phyloP scores from a whole-genome alignment of 2,329 filamentous ascomycete genomes.

The Penicillium digitatum region DNA sequence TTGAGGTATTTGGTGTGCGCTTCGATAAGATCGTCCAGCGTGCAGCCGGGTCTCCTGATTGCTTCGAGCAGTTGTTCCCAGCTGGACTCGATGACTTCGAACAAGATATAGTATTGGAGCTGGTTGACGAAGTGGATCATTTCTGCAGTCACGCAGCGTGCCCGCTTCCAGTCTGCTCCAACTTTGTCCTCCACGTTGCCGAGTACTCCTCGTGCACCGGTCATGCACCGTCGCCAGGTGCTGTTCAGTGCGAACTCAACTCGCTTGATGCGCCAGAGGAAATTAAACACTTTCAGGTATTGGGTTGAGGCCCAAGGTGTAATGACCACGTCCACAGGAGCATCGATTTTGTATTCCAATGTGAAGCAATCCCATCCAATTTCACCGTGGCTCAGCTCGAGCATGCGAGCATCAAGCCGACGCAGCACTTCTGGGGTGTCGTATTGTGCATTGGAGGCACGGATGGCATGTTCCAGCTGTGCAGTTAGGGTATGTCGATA shows the following conservation, averaged over 20 bases:
- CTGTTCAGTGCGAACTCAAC: constrained; percentile 90
- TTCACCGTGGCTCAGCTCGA: constrained; percentile 91
- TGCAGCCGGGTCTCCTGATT: constrained; percentile 79
- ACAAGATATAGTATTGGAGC: constrained; percentile 96
- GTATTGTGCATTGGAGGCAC: constrained; percentile 94
- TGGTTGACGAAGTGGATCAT: constrained; percentile 99
- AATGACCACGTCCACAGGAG: constrained; percentile 93
- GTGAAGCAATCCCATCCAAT: constrained; percentile 99
- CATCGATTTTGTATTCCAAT: constrained; percentile 95
- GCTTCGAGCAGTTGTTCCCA: constrained; percentile 87
- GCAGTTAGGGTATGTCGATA: constrained; percentile 95
- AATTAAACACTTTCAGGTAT: constrained; percentile 98
- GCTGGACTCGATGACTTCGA: constrained; percentile 94
- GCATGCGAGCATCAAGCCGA: constrained; percentile 93
- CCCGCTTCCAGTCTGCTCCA: constrained; percentile 80
- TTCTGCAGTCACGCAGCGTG: constrained; percentile 82
- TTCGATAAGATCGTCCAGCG: constrained; percentile 88
- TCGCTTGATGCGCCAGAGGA: constrained; percentile 95
- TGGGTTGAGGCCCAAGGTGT: constrained; percentile 93
- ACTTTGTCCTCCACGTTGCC: constrained; percentile 70
- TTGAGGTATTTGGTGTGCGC: constrained; percentile 89
- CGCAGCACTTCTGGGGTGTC: constrained; percentile 88
- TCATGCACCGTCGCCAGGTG: constrained; percentile 95
- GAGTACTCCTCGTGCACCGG: constrained; percentile 85
- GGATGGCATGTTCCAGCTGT: constrained; percentile 95